Percentiles rank a stretch among this genome's conserved stretches.
Conservation (phyloP, 2,329 filamentous ascomycete species). For the Cladobotryum protrusum region DNA sequence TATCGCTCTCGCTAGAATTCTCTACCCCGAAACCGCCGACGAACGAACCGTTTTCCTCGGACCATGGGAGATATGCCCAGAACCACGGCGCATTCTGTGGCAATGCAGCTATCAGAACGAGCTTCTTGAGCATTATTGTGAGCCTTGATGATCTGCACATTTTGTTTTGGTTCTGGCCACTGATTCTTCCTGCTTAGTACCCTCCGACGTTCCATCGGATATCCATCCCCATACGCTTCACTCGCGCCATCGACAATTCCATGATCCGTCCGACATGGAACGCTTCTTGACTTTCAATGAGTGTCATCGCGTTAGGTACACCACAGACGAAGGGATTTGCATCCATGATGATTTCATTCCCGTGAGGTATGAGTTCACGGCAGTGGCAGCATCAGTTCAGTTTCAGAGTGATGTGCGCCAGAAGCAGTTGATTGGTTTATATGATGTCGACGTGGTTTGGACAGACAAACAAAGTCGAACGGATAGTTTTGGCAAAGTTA, state of each 20-base stretch:
- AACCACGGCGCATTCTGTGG: conserved; percentile 45
- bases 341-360: conserved; percentile 43
- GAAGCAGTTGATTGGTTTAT: conserved; percentile 45
- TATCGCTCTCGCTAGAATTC: conserved; percentile 30
- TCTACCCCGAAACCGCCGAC: conserved; percentile 44
- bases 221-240: conserved; percentile 45
- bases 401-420: conserved; percentile 45
- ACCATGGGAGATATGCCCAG: conserved; percentile 46
- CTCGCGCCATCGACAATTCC: conserved; percentile 44
- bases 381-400: conserved; percentile 39
- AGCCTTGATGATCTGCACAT: conserved; percentile 14
- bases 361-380: conserved; percentile 46
- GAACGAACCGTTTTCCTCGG: conserved; percentile 47
- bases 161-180: conserved; percentile 3
- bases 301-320: conserved; percentile 43
- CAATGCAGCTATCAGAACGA: conserved; percentile 48
- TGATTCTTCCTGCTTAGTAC: conserved; percentile 28
- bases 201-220: conserved; percentile 38
- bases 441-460: conserved; percentile 48
- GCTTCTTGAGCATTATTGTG: conserved; percentile 46
- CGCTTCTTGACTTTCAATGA: conserved; percentile 42
- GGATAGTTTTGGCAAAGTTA: conserved; percentile 44
- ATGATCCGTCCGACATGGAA: conserved; percentile 44
- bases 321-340: conserved; percentile 38
- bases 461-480: conserved; percentile 44